Conservation (phyloP, 208 protist species). For the Tritrichomonas musculus region DNA sequence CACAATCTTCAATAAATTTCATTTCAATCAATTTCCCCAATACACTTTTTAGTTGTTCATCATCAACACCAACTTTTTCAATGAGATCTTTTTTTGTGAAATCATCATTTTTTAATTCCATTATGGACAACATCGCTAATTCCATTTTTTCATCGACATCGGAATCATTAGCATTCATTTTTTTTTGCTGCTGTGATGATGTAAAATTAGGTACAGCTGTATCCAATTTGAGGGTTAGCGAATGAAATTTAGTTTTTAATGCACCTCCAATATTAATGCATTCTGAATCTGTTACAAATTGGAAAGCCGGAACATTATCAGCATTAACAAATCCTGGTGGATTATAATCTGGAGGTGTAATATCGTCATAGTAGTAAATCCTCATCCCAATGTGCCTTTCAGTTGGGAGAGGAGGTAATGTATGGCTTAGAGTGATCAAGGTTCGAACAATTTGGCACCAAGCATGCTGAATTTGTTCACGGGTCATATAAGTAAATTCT, state of each 20-base stretch:
- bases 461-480: conserved; percentile 11
- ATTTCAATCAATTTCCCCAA: too few species aligned
- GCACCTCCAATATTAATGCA: not conserved
- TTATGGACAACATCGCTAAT: too few species aligned
- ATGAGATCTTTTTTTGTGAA: too few species aligned
- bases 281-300: not conserved
- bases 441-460: conserved; percentile 19
- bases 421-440: not conserved
- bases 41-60: too few species aligned
- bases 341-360: conserved; percentile 11
- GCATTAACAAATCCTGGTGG: not conserved
- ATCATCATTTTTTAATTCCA: too few species aligned
- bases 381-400: not conserved
- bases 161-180: not conserved
- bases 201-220: not conserved
- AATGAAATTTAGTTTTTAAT: not conserved
- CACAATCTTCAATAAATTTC: too few species aligned
- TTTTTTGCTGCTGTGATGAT: not conserved
- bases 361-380: conserved; percentile 1
- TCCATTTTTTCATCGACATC: too few species aligned
- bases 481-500: not conserved
- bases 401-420: not conserved
- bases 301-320: not conserved
- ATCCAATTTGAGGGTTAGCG: not conserved
- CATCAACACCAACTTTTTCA: too few species aligned